Evolutionary conservation across 441 rosid species (phyloP), one percentile per base, ranked within the genome.

Genomic region (Kokia cookei): DNA sequence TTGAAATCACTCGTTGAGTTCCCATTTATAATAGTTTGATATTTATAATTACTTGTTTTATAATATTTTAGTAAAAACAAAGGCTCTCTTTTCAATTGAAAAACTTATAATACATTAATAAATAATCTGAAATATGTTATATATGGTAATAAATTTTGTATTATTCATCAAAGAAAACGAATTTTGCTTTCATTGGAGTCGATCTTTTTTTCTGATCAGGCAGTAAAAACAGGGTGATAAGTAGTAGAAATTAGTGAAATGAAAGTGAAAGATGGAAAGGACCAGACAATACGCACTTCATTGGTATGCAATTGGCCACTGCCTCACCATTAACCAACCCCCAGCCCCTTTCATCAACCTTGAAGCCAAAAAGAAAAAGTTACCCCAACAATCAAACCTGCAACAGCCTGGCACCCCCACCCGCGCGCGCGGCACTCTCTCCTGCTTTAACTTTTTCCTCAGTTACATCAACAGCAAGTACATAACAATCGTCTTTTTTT

Each of bases 361-460:
- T 24, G 24, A 58, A 42, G 35, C 22, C 10, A 62, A 62, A n/a
- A 2, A 42, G 13, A 3, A 1, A 29, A 72, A 59, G 73, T 59
- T 27, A 27, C 63, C 73, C 73, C 29, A 11, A 19, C 26, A 50
- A 51, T 53, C 58, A 66, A 53, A n/a, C 61, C 66, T 58, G 55
- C 45, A 65, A 60, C 75, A 27, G 59, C 12, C 68, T 60, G 75
- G 76, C 82, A 37, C 7, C n/a, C 7, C 37, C 32, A 78, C 78
- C 88, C 86, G 85, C 91, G 84, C 91, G 87, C 93, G 84, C 83
- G 77, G 77, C 55, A 35, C 75, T 11, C 60, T 72, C 57, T 72
- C 51, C 32, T 32, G 48, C 22, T 7, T n/a, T 32, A 17, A 65
- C 69, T 79, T 71, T 71, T 66, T 75, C 75, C 76, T 62, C 78